Conservation (phyloP, 768 basidiomycete species). For the Mrakia hoshinonis region DNA sequence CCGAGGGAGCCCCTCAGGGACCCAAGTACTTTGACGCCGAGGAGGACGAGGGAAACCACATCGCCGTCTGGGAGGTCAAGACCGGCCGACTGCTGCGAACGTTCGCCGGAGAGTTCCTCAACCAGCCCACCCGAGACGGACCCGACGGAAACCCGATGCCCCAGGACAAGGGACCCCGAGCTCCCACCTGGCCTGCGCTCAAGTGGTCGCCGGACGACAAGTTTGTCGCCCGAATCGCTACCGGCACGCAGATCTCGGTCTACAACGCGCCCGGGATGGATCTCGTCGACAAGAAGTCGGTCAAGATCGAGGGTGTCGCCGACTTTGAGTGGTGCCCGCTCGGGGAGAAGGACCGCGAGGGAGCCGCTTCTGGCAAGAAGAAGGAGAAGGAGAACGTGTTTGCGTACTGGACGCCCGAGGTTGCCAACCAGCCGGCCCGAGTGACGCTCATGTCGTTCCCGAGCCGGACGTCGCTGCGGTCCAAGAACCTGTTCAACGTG, state of each 20-base stretch:
- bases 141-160: constrained; percentile 25
- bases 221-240: constrained; percentile 78
- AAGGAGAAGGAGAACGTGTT: constrained; percentile 82
- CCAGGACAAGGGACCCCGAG: constrained; percentile 13
- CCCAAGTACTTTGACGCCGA: constrained; percentile 48
- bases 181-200: constrained; percentile 67
- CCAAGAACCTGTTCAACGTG: constrained; percentile 97
- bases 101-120: constrained; percentile 60
- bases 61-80: constrained; percentile 98
- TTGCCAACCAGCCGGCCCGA: constrained; percentile 88
- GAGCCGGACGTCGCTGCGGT: constrained; percentile 67
- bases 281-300: constrained; percentile 86
- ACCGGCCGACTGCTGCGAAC: constrained; percentile 85
- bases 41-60: constrained; percentile 91
- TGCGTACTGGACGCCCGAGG: constrained; percentile 96
- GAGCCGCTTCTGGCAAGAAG: constrained; percentile 40
- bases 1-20: constrained; percentile 69
- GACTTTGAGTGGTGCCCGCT: constrained; percentile 99
- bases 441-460: constrained; percentile 91
- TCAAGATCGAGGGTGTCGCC: constrained; percentile 93
- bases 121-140: constrained; percentile 30
- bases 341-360: constrained; percentile 78
- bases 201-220: constrained; percentile 98
- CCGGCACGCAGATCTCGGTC: constrained; percentile 88
- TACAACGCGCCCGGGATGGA: constrained; percentile 92